Conservation (phyloP, 257 asterid species). For the Gentiana macrophylla region DNA sequence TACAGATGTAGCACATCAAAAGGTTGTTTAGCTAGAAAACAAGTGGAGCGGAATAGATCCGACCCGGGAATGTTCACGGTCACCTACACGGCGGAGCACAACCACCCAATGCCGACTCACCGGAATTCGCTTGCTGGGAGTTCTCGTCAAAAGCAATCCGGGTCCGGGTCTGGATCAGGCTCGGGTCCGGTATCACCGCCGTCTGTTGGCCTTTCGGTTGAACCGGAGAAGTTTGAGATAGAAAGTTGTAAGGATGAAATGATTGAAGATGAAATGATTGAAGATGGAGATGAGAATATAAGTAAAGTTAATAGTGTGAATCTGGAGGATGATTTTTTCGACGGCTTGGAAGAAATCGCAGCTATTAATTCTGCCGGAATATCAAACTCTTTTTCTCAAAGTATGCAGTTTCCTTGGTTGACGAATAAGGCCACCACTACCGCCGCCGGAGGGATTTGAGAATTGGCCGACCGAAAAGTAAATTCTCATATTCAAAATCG, state of each 20-base stretch:
- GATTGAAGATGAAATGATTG: slow-evolving; percentile 23
- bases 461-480: too few relatives aligned
- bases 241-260: slow-evolving; percentile 32
- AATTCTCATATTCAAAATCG: too few relatives aligned
- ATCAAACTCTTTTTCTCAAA: slow-evolving; percentile 24
- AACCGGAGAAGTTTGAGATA: slow-evolving; percentile 34
- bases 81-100: slow-evolving; percentile 85
- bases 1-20: slow-evolving; percentile 92
- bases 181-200: slow-evolving; percentile 43
- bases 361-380: slow-evolving; percentile 20
- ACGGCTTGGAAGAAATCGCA: slow-evolving; percentile 62
- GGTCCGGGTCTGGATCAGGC: slow-evolving; percentile 26
- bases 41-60: slow-evolving; percentile 94
- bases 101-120: slow-evolving; percentile 89
- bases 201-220: slow-evolving; percentile 23
- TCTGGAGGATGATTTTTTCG: slow-evolving; percentile 50
- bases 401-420: slow-evolving; percentile 44
- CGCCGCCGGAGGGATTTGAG: slow-evolving; percentile 52
- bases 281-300: slow-evolving; percentile 29
- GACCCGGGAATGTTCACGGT: slow-evolving; percentile 86
- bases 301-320: slow-evolving; percentile 17
- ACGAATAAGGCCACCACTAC: slow-evolving; percentile 34
- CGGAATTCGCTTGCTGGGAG: slow-evolving; percentile 89
- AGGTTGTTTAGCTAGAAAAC: slow-evolving; percentile 88
- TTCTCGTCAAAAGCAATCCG: slow-evolving; percentile 50